phyloP scores from a whole-genome alignment of 768 basidiomycete genomes.

The Leccinum variicolor region DNA sequence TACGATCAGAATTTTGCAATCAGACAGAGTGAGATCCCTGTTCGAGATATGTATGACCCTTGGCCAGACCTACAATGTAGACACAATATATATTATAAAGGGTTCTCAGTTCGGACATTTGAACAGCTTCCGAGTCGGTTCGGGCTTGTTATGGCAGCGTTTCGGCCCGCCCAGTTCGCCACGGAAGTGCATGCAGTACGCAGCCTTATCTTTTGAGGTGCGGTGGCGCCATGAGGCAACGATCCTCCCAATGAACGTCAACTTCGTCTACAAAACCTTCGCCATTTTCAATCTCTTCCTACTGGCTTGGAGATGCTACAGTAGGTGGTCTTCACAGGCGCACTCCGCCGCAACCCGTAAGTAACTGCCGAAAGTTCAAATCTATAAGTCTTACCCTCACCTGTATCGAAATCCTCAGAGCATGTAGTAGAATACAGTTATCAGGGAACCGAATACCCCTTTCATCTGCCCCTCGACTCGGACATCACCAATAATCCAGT shows the following conservation, averaged over 20 bases:
- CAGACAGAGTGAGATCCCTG: too few species aligned
- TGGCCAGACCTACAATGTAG: too few species aligned
- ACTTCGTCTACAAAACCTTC: neutral
- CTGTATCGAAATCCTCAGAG: neutral
- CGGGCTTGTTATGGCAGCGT: neutral
- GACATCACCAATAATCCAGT: neutral
- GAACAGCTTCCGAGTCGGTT: neutral
- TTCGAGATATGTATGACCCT: too few species aligned
- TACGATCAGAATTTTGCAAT: neutral
- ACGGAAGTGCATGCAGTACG: neutral
- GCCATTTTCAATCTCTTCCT: slow-evolving; percentile 5
- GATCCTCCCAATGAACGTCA: neutral
- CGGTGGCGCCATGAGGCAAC: neutral
- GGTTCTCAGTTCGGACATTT: neutral
- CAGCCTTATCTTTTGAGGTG: neutral
- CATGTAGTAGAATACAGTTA: slow-evolving; percentile 2
- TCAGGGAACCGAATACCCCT: slow-evolving; percentile 10
- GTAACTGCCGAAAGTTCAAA: neutral
- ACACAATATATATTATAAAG: too few species aligned
- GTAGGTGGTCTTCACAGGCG: neutral
- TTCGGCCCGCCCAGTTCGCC: neutral
- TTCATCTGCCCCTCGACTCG: slow-evolving; percentile 4
- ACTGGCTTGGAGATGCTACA: neutral
- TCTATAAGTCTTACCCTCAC: neutral
- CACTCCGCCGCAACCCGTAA: neutral